These are phyloP conservation scores for Zymoseptoria ardabiliae DNA, from an alignment of 2,329 filamentous ascomycete genomes.

Conservation along the genomic window DNA sequence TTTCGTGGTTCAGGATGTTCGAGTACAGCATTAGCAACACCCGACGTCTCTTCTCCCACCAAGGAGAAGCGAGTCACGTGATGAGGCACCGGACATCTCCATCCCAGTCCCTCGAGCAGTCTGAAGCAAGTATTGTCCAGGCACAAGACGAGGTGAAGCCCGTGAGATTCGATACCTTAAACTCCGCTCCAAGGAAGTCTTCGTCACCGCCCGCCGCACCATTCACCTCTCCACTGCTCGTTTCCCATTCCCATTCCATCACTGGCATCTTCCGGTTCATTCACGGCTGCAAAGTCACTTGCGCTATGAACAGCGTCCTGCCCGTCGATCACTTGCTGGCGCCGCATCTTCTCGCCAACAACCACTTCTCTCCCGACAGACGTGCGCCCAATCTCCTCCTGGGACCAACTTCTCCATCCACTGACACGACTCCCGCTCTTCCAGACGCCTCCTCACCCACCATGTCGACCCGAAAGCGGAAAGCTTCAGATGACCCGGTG, in stretches of 20 bases:
- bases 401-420: too few relatives aligned
- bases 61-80: not conserved
- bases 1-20: too few relatives aligned
- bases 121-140: too few relatives aligned
- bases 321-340: slow-evolving; percentile 50
- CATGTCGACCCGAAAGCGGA: slow-evolving; percentile 65
- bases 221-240: not conserved
- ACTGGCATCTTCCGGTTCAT: not conserved
- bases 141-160: too few relatives aligned
- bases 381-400: too few relatives aligned
- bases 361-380: slow-evolving; percentile 53
- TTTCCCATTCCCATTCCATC: too few relatives aligned
- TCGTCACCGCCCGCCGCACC: not conserved
- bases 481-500: slow-evolving; percentile 66
- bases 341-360: slow-evolving; percentile 56
- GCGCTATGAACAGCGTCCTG: slow-evolving; percentile 54
- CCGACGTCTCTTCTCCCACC: too few relatives aligned
- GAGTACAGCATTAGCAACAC: too few relatives aligned
- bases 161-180: not conserved
- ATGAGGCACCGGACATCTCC: not conserved
- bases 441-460: slow-evolving; percentile 32
- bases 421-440: slow-evolving; percentile 17
- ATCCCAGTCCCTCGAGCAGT: not conserved
- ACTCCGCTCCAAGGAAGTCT: not conserved
- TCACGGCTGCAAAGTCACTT: not conserved